Percentiles rank a stretch among this genome's conserved stretches.
These are phyloP conservation scores for Mycena sanguinolenta DNA, from an alignment of 768 basidiomycete genomes.

Conservation along the genomic window DNA sequence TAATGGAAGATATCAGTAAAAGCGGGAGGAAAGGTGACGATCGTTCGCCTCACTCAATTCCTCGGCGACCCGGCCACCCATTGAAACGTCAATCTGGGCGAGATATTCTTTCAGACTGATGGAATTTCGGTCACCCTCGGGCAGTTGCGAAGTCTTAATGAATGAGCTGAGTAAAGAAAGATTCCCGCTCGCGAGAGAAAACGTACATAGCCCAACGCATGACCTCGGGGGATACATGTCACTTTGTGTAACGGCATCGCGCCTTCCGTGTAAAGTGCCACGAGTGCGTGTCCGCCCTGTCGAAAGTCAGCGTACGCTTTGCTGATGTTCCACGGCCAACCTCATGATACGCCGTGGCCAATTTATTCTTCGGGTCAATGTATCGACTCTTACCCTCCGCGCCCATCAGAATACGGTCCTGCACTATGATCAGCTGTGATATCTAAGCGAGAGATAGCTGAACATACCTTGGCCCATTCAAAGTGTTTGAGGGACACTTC, in stretches of 20 bases:
- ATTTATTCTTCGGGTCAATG: conserved; percentile 88
- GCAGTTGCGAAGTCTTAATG: conserved; percentile 79
- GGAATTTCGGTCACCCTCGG: conserved; percentile 82
- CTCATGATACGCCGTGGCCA: conserved; percentile 97
- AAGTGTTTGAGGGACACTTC: conserved; percentile 86
- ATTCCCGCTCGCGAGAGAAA: conserved; percentile 18
- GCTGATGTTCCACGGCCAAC: conserved; percentile 50
- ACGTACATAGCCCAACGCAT: conserved; percentile 89
- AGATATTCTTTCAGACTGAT: conserved; percentile 81
- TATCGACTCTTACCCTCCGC: conserved; percentile 93
- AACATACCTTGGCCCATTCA: conserved; percentile 94
- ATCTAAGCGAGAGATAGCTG: conserved; percentile 3
- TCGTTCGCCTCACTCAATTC: conserved; percentile 73
- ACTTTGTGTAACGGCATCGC: conserved; percentile 98
- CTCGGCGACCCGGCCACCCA: conserved; percentile 97
- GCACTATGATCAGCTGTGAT: conserved; percentile 1
- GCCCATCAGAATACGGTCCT: conserved; percentile 97
- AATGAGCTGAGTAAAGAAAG: conserved; percentile 34
- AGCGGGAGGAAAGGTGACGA: conserved; percentile 22
- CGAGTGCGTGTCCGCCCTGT: conserved; percentile 93
- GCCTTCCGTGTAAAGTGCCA: conserved; percentile 93
- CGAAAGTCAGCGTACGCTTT: conserved; percentile 19
- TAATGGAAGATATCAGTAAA: conserved; percentile 48
- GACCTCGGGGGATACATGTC: conserved; percentile 96
- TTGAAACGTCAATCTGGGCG: conserved; percentile 89